Evolutionary conservation across 179 eudicot species (phyloP).

Genomic region (Nepenthes alata): DNA sequence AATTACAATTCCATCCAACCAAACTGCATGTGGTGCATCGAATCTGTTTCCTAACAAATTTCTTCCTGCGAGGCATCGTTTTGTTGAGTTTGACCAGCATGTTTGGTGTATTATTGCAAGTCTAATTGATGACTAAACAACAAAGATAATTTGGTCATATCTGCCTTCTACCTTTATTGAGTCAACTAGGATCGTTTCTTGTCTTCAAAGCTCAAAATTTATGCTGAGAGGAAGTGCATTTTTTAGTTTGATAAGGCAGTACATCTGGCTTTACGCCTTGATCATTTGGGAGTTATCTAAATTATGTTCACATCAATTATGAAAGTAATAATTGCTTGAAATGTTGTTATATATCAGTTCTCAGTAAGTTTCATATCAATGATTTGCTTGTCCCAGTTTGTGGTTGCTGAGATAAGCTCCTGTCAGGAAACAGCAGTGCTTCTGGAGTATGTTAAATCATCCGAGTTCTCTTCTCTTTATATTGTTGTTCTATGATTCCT

Average conservation of each 20-base stretch:
- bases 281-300: background rate
- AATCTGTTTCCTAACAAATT: too few species aligned
- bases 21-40: too few species aligned
- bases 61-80: too few species aligned
- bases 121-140: too few species aligned
- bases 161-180: background rate
- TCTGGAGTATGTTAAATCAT: constrained; percentile 58
- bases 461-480: constrained; percentile 9
- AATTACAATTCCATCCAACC: too few species aligned
- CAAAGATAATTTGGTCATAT: background rate
- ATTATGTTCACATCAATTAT: too few species aligned
- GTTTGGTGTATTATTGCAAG: too few species aligned
- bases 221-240: background rate
- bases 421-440: constrained; percentile 78
- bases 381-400: constrained; percentile 45
- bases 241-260: background rate
- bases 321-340: background rate
- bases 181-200: background rate
- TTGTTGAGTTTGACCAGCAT: too few species aligned
- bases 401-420: constrained; percentile 89
- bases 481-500: constrained; percentile 10
- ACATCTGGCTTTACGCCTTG: background rate
- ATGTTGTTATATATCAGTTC: background rate
- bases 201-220: background rate
- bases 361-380: background rate